Conservation (phyloP, 257 asterid species). For the Plantago elongata region DNA sequence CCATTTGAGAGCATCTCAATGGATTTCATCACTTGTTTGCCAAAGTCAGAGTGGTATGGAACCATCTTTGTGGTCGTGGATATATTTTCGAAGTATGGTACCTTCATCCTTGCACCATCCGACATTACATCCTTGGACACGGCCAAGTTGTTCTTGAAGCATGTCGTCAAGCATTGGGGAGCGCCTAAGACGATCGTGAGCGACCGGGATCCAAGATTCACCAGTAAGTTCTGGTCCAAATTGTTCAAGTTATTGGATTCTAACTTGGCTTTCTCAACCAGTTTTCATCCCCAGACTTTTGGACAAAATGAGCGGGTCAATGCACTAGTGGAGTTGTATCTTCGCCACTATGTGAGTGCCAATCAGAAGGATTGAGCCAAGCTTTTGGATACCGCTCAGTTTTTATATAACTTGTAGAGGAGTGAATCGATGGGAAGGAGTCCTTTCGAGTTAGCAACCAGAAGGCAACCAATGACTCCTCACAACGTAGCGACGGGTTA, state of each 20-base stretch:
- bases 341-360: background rate
- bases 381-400: slow-evolving; percentile 2
- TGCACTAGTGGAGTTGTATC: too few species aligned
- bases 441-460: background rate
- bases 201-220: too few species aligned
- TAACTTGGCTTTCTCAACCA: too few species aligned
- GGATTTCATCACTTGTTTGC: background rate
- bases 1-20: background rate
- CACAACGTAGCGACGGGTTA: too few species aligned
- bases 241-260: too few species aligned
- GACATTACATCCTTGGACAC: background rate
- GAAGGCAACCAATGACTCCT: background rate
- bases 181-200: too few species aligned
- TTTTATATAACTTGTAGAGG: background rate
- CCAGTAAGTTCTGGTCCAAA: too few species aligned
- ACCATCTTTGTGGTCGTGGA: background rate
- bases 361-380: background rate
- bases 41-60: background rate
- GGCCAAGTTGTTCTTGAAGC: background rate
- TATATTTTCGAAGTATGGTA: background rate
- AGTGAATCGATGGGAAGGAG: slow-evolving; percentile 5
- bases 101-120: background rate
- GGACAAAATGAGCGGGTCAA: too few species aligned
- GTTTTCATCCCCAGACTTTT: too few species aligned
- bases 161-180: too few species aligned